phyloP scores from a whole-genome alignment of 495 filamentous ascomycete species.

The Apiosordaria backusii region DNA sequence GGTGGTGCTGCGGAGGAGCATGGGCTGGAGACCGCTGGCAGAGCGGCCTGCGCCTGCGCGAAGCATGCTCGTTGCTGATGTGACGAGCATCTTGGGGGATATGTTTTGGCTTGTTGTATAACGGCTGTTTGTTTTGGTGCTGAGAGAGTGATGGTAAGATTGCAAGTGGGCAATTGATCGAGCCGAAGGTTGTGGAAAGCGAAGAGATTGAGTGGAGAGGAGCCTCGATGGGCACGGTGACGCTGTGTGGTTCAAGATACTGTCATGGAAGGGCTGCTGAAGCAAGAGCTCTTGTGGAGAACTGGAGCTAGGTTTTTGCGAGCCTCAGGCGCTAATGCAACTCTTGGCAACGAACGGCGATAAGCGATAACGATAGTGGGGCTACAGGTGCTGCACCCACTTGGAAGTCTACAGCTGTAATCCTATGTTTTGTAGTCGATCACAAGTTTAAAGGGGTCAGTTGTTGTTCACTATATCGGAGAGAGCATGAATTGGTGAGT shows the following conservation, averaged over 20 bases:
- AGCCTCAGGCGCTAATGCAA: conserved; percentile 10
- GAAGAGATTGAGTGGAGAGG: conserved; percentile 18
- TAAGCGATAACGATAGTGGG: conserved; percentile 9
- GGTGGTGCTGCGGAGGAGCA: conserved; percentile 28
- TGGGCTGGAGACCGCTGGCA: conserved; percentile 23
- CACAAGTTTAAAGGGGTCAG: no score
- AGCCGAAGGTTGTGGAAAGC: neutral
- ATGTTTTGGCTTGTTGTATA: neutral
- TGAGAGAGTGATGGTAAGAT: neutral
- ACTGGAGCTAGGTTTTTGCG: conserved; percentile 11
- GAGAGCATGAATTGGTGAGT: no score
- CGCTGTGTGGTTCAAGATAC: neutral
- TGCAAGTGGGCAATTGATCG: neutral
- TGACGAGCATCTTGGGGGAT: conserved; percentile 28
- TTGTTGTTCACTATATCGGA: no score
- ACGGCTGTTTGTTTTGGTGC: neutral
- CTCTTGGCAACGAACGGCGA: neutral
- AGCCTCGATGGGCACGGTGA: neutral
- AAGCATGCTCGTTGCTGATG: conserved; percentile 34
- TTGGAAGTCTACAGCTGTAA: neutral
- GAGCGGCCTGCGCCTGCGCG: conserved; percentile 31
- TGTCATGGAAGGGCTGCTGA: neutral
- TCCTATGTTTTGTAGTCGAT: neutral
- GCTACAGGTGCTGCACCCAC: no score
- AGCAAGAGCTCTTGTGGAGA: conserved; percentile 19